phyloP scores from a whole-genome alignment of 805 yeast genomes.

The Yarrowia sp. region DNA sequence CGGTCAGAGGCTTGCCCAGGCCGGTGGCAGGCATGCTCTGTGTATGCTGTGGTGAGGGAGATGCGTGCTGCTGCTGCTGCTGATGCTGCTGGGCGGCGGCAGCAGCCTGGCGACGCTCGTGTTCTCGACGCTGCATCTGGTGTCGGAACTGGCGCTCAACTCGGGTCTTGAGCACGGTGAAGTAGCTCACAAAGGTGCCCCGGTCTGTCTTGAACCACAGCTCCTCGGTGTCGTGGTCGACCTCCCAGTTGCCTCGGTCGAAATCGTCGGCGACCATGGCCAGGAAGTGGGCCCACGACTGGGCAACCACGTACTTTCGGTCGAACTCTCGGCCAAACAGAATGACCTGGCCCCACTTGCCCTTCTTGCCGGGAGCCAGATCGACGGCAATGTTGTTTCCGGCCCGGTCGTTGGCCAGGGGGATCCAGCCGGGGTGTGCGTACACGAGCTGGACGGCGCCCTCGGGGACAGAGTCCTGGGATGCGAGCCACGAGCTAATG shows the following conservation, averaged over 20 bases:
- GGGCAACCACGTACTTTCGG: slow-evolving; percentile 83
- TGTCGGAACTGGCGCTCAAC: slow-evolving; percentile 48
- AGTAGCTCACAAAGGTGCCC: slow-evolving; percentile 72
- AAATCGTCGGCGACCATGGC: slow-evolving; percentile 84
- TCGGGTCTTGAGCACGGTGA: slow-evolving; percentile 60
- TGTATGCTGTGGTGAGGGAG: slow-evolving; percentile 33
- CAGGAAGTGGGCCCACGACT: slow-evolving; percentile 88
- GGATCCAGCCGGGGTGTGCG: slow-evolving; percentile 93
- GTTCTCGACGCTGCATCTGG: slow-evolving; percentile 39
- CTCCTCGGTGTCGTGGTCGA: slow-evolving; percentile 71
- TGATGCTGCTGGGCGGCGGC: slow-evolving; percentile 10
- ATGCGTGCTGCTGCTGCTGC: slow-evolving; percentile 32
- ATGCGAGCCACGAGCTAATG: slow-evolving; percentile 50
- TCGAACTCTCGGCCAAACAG: slow-evolving; percentile 94
- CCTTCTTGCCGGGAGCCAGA: slow-evolving; percentile 78
- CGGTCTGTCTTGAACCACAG: slow-evolving; percentile 63
- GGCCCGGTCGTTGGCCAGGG: slow-evolving; percentile 82
- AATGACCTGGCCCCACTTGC: slow-evolving; percentile 89
- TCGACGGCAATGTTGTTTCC: slow-evolving; percentile 95
- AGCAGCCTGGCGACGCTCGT: slow-evolving; percentile 23
- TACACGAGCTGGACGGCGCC: slow-evolving; percentile 74
- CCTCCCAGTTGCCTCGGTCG: slow-evolving; percentile 79
- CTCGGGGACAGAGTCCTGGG: slow-evolving; percentile 78
- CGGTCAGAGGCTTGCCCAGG: slow-evolving; percentile 33
- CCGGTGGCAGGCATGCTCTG: slow-evolving; percentile 30